These are phyloP conservation scores for Gnomoniopsis sp. DNA, from an alignment of 2,329 filamentous ascomycete genomes.

Conservation along the genomic window DNA sequence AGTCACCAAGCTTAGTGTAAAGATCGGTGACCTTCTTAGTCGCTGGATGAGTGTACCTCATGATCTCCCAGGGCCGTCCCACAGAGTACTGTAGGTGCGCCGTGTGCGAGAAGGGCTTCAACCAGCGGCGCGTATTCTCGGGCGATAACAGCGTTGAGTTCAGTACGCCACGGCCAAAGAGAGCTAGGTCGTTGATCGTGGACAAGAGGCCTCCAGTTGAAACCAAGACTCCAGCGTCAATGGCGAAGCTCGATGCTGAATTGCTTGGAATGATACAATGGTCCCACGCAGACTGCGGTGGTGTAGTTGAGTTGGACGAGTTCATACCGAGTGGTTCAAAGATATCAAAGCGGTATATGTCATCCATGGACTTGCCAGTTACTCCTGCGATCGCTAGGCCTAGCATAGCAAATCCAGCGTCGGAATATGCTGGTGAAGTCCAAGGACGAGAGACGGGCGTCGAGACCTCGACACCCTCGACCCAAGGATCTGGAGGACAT, in stretches of 20 bases:
- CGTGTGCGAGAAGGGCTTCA: conserved; percentile 37
- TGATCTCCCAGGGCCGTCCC: conserved; percentile 37
- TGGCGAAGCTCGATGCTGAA: conserved; percentile 4
- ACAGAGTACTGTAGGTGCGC: conserved; percentile 29
- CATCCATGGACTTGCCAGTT: conserved; percentile 17
- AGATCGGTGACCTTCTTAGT: conserved; percentile 28
- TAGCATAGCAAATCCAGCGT: conserved; percentile 26
- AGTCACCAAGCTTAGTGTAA: conserved; percentile 31
- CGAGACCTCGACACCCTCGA: conserved; percentile 23
- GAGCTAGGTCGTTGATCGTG: conserved; percentile 32
- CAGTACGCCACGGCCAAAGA: conserved; percentile 35
- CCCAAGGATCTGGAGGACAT: conserved; percentile 23
- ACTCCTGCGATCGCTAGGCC: conserved; percentile 22
- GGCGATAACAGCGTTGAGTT: conserved; percentile 31
- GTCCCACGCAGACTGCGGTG: conserved; percentile 16
- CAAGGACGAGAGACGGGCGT: conserved; percentile 23
- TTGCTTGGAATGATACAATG: conserved; percentile 21
- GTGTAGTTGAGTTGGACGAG: conserved; percentile 19
- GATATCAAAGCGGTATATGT: conserved; percentile 21
- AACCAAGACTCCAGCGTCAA: conserved; percentile 18
- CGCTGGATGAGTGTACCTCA: conserved; percentile 23
- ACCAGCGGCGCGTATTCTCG: conserved; percentile 34
- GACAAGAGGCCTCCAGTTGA: conserved; percentile 31
- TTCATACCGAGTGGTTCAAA: conserved; percentile 22
- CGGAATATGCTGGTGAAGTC: conserved; percentile 23